Percentiles rank a stretch among this genome's conserved stretches.
Conservation (phyloP, 108 stramenopile genomes). For the Fistulifera solaris region DNA sequence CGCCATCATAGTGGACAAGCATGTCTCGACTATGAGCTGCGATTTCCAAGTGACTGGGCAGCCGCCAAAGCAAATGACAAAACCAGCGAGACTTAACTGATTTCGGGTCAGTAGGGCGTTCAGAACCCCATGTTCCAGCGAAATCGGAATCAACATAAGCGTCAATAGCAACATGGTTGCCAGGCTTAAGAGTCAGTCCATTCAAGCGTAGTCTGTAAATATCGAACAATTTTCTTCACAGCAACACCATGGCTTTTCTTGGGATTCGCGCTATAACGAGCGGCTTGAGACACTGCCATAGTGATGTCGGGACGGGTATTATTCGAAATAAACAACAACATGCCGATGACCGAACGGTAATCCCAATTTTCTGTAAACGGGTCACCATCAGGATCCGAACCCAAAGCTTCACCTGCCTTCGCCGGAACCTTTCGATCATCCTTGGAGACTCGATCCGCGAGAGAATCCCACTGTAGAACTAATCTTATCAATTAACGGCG, state of each 20-base stretch:
- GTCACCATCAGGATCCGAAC: background rate
- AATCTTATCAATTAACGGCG: conserved; percentile 32
- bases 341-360: conserved; percentile 5
- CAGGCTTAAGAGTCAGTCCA: conserved; percentile 23
- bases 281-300: conserved; percentile 11
- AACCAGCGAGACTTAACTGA: background rate
- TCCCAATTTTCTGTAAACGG: background rate
- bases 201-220: conserved; percentile 18
- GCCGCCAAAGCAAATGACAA: conserved; percentile 2
- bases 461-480: conserved; percentile 30
- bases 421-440: background rate
- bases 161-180: conserved; percentile 7
- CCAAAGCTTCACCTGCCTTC: background rate
- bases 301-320: conserved; percentile 14
- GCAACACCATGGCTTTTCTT: conserved; percentile 13
- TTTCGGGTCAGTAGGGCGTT: conserved; percentile 1
- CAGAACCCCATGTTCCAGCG: conserved; percentile 21
- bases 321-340: conserved; percentile 6
- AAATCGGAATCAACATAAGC: conserved; percentile 41
- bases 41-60: conserved; percentile 5
- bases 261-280: conserved; percentile 14
- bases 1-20: conserved; percentile 5
- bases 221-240: conserved; percentile 22
- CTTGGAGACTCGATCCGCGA: background rate
- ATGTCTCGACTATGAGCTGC: background rate